Conservation (phyloP, 192 early-diverging fungal genomes). For the Rhizophlyctis rosea region DNA sequence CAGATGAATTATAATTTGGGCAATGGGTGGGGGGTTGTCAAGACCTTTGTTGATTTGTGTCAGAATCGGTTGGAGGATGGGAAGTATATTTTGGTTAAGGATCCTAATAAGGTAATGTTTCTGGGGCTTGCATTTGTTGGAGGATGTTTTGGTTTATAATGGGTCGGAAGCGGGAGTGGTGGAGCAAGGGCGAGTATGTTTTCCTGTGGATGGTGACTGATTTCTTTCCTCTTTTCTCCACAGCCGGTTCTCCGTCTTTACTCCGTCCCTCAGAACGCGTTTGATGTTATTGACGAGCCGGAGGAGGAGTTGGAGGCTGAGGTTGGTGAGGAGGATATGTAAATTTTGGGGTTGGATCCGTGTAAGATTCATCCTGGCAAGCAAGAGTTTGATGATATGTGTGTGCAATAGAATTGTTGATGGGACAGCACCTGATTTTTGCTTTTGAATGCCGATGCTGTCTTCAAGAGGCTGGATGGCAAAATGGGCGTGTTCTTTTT, state of each 20-base stretch:
- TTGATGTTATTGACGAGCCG: constrained; percentile 54
- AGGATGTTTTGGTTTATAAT: background rate
- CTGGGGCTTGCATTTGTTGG: background rate
- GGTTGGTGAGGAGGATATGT: constrained; percentile 27
- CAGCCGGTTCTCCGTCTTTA: constrained; percentile 77
- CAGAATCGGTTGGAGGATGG: constrained; percentile 79
- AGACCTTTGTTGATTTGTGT: constrained; percentile 88
- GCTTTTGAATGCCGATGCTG: too few species aligned
- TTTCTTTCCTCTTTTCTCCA: background rate
- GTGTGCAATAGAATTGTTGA: too few species aligned
- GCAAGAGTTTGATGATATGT: too few species aligned
- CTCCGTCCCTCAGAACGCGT: constrained; percentile 67
- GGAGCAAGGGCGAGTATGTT: background rate
- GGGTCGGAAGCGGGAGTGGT: background rate
- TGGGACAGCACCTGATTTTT: too few species aligned
- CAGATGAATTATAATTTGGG: constrained; percentile 85
- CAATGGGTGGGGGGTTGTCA: constrained; percentile 95
- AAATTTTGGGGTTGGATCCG: too few species aligned
- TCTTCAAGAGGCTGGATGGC: too few species aligned
- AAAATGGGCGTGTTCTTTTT: too few species aligned
- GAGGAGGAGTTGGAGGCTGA: constrained; percentile 44
- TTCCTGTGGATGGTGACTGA: constrained; percentile 1
- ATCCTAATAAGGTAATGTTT: constrained; percentile 94
- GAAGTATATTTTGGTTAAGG: constrained; percentile 91
- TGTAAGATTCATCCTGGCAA: too few species aligned